Evolutionary conservation across 2,329 filamentous ascomycete species (phyloP).

Genomic region (Fusarium keratoplasticum): DNA sequence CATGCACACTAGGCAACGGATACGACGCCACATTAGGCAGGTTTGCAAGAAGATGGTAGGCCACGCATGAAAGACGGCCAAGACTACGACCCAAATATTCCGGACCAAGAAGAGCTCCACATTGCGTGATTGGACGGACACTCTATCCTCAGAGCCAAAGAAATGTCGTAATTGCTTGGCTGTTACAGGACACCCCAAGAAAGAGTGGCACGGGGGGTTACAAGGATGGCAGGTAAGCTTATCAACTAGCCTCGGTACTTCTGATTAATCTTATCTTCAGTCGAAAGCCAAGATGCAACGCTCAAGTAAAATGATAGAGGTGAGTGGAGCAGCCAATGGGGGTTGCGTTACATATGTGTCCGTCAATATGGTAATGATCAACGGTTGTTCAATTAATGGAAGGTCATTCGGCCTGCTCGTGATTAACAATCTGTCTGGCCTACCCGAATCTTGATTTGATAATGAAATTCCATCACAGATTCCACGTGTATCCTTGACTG

Average conservation of each 20-base stretch:
- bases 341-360: not conserved
- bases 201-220: not conserved
- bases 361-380: not conserved
- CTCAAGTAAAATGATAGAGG: not conserved
- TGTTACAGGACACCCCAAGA: not conserved
- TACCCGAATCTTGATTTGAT: not conserved
- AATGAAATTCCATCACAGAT: not conserved
- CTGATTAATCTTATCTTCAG: not conserved
- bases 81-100: not conserved
- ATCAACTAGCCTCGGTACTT: not conserved
- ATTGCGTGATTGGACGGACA: not conserved
- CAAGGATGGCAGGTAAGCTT: constrained; percentile 2
- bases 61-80: not conserved
- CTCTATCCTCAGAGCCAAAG: not conserved
- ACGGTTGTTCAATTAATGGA: not conserved
- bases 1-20: not conserved
- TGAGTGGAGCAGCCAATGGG: not conserved
- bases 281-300: not conserved
- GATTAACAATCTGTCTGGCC: not conserved
- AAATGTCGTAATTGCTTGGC: constrained; percentile 1
- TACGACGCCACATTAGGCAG: not conserved
- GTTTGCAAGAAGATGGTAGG: not conserved
- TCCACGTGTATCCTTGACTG: not conserved
- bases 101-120: not conserved
- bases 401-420: not conserved